Percentiles rank a stretch among this genome's conserved stretches.
These are phyloP conservation scores for Fusarium sarcochroum DNA, from an alignment of 2,329 filamentous ascomycete genomes.

Conservation along the genomic window DNA sequence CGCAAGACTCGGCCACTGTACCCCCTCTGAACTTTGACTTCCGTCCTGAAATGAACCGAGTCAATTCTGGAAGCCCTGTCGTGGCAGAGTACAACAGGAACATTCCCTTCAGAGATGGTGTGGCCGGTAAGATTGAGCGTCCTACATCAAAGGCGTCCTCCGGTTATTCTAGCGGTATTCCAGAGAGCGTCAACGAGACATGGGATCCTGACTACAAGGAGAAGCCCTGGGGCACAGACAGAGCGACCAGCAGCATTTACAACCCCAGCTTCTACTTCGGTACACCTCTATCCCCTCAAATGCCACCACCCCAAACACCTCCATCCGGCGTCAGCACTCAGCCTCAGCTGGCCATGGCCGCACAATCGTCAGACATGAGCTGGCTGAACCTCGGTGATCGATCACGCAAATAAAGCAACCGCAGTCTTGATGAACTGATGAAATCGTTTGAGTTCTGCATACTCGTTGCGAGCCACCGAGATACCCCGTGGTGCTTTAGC, in stretches of 20 bases:
- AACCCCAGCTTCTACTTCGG: slow-evolving; percentile 60
- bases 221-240: slow-evolving; percentile 64
- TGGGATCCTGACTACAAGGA: slow-evolving; percentile 65
- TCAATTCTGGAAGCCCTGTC: slow-evolving; percentile 78
- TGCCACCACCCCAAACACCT: slow-evolving; percentile 50
- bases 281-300: slow-evolving; percentile 58
- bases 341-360: slow-evolving; percentile 65
- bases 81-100: slow-evolving; percentile 70
- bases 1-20: slow-evolving; percentile 77
- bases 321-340: slow-evolving; percentile 60
- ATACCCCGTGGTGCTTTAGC: slow-evolving; percentile 39
- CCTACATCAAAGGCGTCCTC: slow-evolving; percentile 65
- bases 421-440: slow-evolving; percentile 39
- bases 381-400: slow-evolving; percentile 80
- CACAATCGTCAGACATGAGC: slow-evolving; percentile 77
- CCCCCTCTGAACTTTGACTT: slow-evolving; percentile 77
- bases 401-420: slow-evolving; percentile 45
- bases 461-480: slow-evolving; percentile 29
- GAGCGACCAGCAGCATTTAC: slow-evolving; percentile 68
- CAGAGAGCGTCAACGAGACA: slow-evolving; percentile 71
- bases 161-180: slow-evolving; percentile 75
- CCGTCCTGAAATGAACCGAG: slow-evolving; percentile 73
- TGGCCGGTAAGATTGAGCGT: slow-evolving; percentile 74
- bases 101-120: slow-evolving; percentile 67
- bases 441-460: slow-evolving; percentile 32